Evolutionary conservation across 2,329 filamentous ascomycete genomes (phyloP).

Genomic region (Leptographium lundbergii): DNA sequence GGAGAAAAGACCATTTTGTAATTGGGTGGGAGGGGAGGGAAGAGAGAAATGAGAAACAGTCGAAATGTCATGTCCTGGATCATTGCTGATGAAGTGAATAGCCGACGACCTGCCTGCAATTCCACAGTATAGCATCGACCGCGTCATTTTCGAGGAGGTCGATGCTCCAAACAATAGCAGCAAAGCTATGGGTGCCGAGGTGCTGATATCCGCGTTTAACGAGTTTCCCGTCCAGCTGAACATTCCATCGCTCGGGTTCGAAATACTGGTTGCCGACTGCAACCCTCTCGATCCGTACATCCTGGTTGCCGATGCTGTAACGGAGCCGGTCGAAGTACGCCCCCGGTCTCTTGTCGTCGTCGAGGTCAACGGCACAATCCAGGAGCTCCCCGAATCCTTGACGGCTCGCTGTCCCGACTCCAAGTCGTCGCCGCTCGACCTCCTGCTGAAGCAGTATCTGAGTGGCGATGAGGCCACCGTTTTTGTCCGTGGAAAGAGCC

Average conservation of each 20-base stretch:
- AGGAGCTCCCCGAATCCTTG: constrained; percentile 60
- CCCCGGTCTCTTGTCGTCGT: constrained; percentile 56
- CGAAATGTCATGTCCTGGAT: neutral
- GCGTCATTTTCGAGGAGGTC: constrained; percentile 67
- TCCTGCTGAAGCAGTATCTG: constrained; percentile 69
- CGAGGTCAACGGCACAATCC: constrained; percentile 59
- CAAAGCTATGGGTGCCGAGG: constrained; percentile 67
- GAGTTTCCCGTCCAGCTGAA: constrained; percentile 65
- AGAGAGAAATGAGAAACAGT: neutral
- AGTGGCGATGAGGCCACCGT: constrained; percentile 66
- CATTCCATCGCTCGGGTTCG: constrained; percentile 70
- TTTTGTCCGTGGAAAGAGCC: constrained; percentile 68
- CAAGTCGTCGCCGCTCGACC: constrained; percentile 70
- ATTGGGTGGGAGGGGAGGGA: neutral
- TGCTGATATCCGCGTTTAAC: constrained; percentile 60
- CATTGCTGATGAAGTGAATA: constrained; percentile 30
- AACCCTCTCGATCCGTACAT: constrained; percentile 59
- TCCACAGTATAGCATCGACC: constrained; percentile 71
- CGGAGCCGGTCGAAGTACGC: constrained; percentile 51
- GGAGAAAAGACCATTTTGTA: constrained; percentile 40
- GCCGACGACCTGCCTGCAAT: constrained; percentile 61
- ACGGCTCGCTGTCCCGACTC: constrained; percentile 63
- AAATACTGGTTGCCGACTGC: constrained; percentile 77
- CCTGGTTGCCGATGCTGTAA: constrained; percentile 62
- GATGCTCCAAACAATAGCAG: constrained; percentile 31